Evolutionary conservation across 148 eudicot species (phyloP).

Genomic region (Vaccinium darrowii): DNA sequence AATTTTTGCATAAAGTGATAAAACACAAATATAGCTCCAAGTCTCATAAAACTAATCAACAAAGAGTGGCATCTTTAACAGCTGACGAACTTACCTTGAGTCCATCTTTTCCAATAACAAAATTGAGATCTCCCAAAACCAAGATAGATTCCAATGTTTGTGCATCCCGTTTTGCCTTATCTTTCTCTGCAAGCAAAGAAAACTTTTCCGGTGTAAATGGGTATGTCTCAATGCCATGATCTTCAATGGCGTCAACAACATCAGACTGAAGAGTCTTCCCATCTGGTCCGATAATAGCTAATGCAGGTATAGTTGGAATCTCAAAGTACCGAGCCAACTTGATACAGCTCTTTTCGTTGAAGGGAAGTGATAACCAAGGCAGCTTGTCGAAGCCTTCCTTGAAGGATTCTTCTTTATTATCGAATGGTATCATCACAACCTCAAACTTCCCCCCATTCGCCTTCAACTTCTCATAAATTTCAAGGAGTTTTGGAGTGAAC

Average conservation of each 20-base stretch:
- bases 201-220: constrained; percentile 73
- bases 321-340: constrained; percentile 64
- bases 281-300: constrained; percentile 64
- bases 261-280: constrained; percentile 68
- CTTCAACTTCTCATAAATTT: constrained; percentile 49
- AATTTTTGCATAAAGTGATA: not conserved
- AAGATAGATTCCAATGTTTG: constrained; percentile 57
- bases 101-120: constrained; percentile 56
- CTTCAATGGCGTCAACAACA: constrained; percentile 53
- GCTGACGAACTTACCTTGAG: constrained; percentile 41
- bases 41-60: not conserved
- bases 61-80: not conserved
- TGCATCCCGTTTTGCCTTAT: constrained; percentile 39
- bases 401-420: constrained; percentile 44
- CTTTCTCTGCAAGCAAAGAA: constrained; percentile 59
- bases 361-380: constrained; percentile 68
- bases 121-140: constrained; percentile 53
- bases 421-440: constrained; percentile 57
- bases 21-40: not conserved
- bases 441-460: constrained; percentile 51
- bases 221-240: constrained; percentile 53
- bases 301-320: constrained; percentile 47
- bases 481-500: constrained; percentile 43
- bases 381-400: constrained; percentile 30
- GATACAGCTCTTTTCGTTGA: constrained; percentile 43